Evolutionary conservation across 2,329 filamentous ascomycete genomes (phyloP), one percentile per base, ranked within the genome.

Genomic region (Dothideomycetes sp.): DNA sequence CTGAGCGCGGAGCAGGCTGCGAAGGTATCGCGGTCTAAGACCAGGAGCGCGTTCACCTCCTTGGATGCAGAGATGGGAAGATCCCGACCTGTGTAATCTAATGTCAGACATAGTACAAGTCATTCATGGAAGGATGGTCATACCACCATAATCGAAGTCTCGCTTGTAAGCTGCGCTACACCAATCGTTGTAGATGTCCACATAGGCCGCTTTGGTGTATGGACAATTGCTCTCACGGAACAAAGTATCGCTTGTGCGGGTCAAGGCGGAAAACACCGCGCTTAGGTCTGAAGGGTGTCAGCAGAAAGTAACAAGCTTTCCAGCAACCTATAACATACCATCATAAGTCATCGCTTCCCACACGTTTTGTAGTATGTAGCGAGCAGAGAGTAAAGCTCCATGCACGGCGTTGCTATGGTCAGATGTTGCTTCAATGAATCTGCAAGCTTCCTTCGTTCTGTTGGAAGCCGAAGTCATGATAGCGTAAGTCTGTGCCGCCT

Each of bases 401-500:
- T 62, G 60, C 8, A 52, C 19, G 5, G 42, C 44, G 35, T 62
- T 62, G 22, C 56, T 50, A 9, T 16, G n/a, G 2, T 11, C 24
- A 4, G 36, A 32, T 18, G 36, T 11, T 7, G 18, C 16, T 15
- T 31, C 22, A 8, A 45, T n/a, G 12, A 48, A 31, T 4, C 33
- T 17, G 11, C 32, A 30, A 2, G 51, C n/a, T 14, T 44, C 27
- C 3, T n/a, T 19, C 3, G 32, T 16, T n/a, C 43, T 39, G 5
- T 49, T 34, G 11, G 44, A 39, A 8, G 31, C 14, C 1, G 38
- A 16, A 18, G 55, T 44, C 8, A 69, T 45, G 4, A 57, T 54
- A 3, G 62, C 61, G 10, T 84, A 65, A 0, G 84, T 84, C 12
- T 81, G 71, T 0, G 84, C 83, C 1, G 84, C 82, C 56, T 88